phyloP scores from a whole-genome alignment of 768 basidiomycete species.

The Boletus patriciae region DNA sequence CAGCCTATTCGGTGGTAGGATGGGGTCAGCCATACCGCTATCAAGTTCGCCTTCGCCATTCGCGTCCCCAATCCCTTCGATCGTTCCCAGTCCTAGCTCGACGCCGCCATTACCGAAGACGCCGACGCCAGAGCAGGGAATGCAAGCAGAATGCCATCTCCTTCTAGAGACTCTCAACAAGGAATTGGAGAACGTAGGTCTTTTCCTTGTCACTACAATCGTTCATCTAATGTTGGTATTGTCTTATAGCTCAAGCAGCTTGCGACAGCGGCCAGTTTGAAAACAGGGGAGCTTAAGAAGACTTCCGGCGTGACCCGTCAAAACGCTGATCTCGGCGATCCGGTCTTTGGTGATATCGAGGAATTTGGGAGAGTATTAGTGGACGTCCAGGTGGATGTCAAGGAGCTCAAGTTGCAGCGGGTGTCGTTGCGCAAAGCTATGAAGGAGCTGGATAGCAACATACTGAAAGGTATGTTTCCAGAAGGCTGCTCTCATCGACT shows the following conservation, averaged over 20 bases:
- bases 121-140: constrained; percentile 50
- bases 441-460: constrained; percentile 58
- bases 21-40: not conserved
- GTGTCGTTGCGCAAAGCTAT: constrained; percentile 43
- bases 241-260: constrained; percentile 42
- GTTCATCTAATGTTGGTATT: not conserved
- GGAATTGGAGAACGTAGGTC: constrained; percentile 62
- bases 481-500: not conserved
- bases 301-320: constrained; percentile 39
- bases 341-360: constrained; percentile 49
- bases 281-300: constrained; percentile 38
- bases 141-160: constrained; percentile 63
- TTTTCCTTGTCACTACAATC: not conserved
- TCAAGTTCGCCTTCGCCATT: constrained; percentile 5
- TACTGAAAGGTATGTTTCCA: constrained; percentile 59
- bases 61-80: not conserved
- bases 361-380: constrained; percentile 44
- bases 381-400: constrained; percentile 51
- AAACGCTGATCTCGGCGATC: constrained; percentile 47
- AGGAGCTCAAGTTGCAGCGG: constrained; percentile 44
- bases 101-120: constrained; percentile 6
- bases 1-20: constrained; percentile 4
- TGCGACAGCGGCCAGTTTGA: constrained; percentile 40
- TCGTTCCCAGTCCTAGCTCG: constrained; percentile 1
- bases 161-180: constrained; percentile 47